A percentile compares a stretch with the other conserved stretches of the same genome.
These are phyloP conservation scores for Carex pumila DNA, from an alignment of 176 grass and related monocot species.

Conservation along the genomic window DNA sequence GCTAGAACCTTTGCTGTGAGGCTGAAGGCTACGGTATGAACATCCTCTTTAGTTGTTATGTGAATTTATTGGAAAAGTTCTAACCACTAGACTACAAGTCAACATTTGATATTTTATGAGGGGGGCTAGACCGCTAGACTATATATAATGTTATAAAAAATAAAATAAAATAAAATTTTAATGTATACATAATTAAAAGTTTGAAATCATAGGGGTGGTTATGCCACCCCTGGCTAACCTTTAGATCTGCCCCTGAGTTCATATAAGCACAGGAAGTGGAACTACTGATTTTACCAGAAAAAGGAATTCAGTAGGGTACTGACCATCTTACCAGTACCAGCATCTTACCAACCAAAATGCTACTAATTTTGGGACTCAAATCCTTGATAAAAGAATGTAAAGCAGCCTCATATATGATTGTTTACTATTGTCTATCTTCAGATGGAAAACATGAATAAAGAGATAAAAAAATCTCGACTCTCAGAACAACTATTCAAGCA, in stretches of 20 bases:
- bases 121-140: no score
- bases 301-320: constrained; percentile 43
- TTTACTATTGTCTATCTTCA: constrained; percentile 28
- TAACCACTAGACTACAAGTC: no score
- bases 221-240: no score
- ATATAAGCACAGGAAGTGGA: constrained; percentile 52
- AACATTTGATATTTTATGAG: no score
- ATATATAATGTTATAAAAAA: no score
- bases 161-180: no score
- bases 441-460: constrained; percentile 95
- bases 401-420: neutral
- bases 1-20: constrained; percentile 62
- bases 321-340: constrained; percentile 1
- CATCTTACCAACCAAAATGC: constrained; percentile 18
- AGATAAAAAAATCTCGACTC: constrained; percentile 64
- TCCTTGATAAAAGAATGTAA: neutral
- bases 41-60: constrained; percentile 4
- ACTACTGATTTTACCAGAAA: constrained; percentile 50
- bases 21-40: constrained; percentile 73
- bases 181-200: no score
- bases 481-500: constrained; percentile 86
- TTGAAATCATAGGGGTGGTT: no score
- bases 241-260: no score
- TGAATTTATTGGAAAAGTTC: neutral
- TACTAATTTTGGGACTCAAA: constrained; percentile 6